Base-by-base conservation (phyloP, 1,139 yeast genomes). In the Petasospora fabianii region DNA sequence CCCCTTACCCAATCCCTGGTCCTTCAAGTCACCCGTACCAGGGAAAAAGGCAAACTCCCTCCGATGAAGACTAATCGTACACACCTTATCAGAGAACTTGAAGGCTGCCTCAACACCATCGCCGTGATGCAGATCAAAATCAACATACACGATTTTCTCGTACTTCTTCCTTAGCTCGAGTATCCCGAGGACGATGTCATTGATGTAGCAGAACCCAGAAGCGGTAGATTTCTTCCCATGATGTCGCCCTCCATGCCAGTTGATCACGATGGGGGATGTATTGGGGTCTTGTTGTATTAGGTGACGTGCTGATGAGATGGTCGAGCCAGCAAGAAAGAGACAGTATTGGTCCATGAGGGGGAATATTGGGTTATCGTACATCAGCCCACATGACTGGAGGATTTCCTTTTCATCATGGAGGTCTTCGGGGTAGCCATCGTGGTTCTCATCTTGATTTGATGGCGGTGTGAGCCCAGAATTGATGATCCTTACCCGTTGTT, bases 191-290 rank as follows among this genome's bases (percentile, higher is more conserved):
- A 76, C 80, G 6, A 80, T 69, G 54, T 84, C 94, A 50, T 84
- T 83, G 6, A 81, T 63, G 51, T 84, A 84, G 55, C 95, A 84
- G 53, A 80, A 38, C 5, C 95, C 95, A 12, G 84, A 69, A 1
- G 87, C 84, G 30, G 55, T 62, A 0, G 69, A 54, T 48, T 72
- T 73, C 29, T 61, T 64, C 6, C 82, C 80, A 58, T 84, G 95
- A 53, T 84, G 94, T 36, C 94, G 59, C 1, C 95, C 95, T 3
- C 94, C 95, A 51, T 77, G 76, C 90, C 90, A 84, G 53, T 82
- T 82, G 32, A 84, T 66, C 2, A 80, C 62, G 5, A 16, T 60
- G 52, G 26, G 26, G 18, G 32, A 12, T 27, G 18, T 20, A 30
- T 8, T 27, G 19, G 6, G 19, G 11, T 16, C 14, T 10, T 16